Conservation (phyloP, 192 early-diverging fungal genomes). For the Kappamyces sp. region DNA sequence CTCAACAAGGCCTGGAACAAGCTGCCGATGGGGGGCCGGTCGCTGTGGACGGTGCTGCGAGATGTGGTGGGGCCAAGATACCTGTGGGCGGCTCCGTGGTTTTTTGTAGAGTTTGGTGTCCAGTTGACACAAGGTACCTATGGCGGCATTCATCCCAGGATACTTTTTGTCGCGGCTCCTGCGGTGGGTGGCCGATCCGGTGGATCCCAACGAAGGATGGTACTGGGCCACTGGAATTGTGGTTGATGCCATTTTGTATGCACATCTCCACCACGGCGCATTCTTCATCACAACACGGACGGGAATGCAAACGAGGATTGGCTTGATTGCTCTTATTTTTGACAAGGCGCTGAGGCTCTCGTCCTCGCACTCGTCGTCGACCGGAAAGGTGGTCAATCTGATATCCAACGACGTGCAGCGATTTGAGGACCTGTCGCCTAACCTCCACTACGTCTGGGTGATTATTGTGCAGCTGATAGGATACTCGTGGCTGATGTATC, state of each 20-base stretch:
- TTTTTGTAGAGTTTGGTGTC: constrained; percentile 5
- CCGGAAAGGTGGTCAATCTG: constrained; percentile 34
- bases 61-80: background rate
- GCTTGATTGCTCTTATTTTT: constrained; percentile 29
- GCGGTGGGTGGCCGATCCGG: background rate
- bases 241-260: background rate
- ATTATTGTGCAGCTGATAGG: constrained; percentile 21
- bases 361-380: constrained; percentile 31
- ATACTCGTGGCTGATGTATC: constrained; percentile 22
- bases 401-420: constrained; percentile 36
- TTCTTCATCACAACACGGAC: constrained; percentile 15
- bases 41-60: background rate
- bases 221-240: background rate
- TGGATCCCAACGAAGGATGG: constrained; percentile 3
- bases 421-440: constrained; percentile 27
- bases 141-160: background rate
- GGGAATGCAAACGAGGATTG: constrained; percentile 32
- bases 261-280: constrained; percentile 14
- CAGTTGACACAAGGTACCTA: constrained; percentile 10
- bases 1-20: background rate
- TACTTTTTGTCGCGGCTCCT: too few relatives aligned
- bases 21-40: background rate
- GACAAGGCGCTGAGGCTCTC: constrained; percentile 26
- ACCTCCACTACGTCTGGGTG: constrained; percentile 23
- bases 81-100: background rate